A percentile compares a stretch with the other conserved stretches of the same genome.
phyloP scores from a whole-genome alignment of 2,329 filamentous ascomycete genomes.

The Thielaviopsis punctulata region DNA sequence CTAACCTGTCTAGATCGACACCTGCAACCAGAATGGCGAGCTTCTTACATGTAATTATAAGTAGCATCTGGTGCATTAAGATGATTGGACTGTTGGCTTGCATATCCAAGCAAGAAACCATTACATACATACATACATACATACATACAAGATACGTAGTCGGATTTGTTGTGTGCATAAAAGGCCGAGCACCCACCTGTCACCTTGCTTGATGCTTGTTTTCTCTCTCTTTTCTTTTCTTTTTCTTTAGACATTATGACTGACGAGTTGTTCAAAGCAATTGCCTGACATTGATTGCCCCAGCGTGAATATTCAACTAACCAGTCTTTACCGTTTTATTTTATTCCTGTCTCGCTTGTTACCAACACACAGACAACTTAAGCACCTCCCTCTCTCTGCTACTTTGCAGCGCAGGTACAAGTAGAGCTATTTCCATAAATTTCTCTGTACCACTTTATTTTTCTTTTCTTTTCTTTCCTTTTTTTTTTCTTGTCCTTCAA shows the following conservation, averaged over 20 bases:
- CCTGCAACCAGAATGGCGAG: background rate
- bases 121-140: background rate
- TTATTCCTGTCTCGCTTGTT: background rate
- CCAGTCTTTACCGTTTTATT: background rate
- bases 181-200: background rate
- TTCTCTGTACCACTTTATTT: background rate
- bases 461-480: background rate
- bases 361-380: background rate
- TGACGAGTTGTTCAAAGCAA: background rate
- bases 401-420: background rate
- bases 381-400: background rate
- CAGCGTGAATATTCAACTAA: background rate
- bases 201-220: background rate
- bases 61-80: background rate
- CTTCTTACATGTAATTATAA: slow-evolving; percentile 21
- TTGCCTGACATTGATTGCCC: background rate
- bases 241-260: background rate
- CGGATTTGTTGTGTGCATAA: too few relatives aligned
- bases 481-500: background rate
- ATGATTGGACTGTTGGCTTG: too few relatives aligned
- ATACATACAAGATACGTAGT: too few relatives aligned
- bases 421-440: background rate
- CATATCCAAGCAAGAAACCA: too few relatives aligned
- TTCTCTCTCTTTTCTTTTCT: background rate
- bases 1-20: background rate